Base-by-base conservation (phyloP, 805 yeast species). In the Saccharomycopsis fermentans region DNA sequence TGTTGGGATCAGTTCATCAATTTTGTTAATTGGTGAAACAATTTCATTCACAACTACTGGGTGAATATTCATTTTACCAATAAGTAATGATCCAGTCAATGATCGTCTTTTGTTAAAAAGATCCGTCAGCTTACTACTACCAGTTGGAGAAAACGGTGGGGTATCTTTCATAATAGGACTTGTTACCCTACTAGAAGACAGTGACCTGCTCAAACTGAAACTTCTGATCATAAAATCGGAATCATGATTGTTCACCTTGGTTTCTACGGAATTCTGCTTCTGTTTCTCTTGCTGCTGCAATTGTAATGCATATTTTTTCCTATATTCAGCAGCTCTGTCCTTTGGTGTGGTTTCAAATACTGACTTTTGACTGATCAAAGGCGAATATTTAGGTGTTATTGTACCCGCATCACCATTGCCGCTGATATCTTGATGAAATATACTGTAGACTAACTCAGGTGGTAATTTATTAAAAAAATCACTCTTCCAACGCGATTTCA, bases 41-140 rank as follows among this genome's bases (percentile, higher is more conserved):
- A 43, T 26, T 11, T 68, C 68, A 34, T 69, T 69, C 36, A 74
- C 66, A 43, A 73, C 63, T 1, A 74, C 68, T 0, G 78, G 76
- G 54, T 69, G 69, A 24, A 74, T 66, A 60, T 75, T 74, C 74
- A 75, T 69, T 56, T 73, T 74, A n/a, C 73, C 70, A 61, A 73
- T 65, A 14, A 75, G 65, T 36, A 69, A 64, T 19, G 75, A 74
- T 6, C 79, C 79, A 36, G 73, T 59, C 16, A 62, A 17, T 35
- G 64, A 62, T 50, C 59, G 34, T 29, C 64, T 39, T 16, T 62
- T 43, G n/a, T 55, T 55, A 21, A 24, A 24, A 6, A 14, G 16
- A 4, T 43, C 26, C 14, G 17, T 11, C 12, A n/a, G 50, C 26
- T 43, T 43, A 6, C 2, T 9, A 21, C 26, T 21, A 21, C 26